Base-by-base conservation (phyloP, 129 eudicot species). In the Flaveria ramosissima region DNA sequence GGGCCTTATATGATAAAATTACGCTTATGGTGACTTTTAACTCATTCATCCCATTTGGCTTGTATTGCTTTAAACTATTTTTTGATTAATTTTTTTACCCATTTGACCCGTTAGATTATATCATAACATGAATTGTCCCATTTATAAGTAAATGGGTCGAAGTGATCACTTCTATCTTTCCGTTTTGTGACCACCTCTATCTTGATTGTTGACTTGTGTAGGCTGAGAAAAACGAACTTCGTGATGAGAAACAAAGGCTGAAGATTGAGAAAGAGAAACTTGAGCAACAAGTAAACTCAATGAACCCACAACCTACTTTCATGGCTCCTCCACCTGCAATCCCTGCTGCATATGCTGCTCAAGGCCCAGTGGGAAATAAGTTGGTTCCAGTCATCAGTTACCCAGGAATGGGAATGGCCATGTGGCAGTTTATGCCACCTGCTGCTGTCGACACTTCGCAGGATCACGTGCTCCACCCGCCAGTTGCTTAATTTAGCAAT, bases 211-310 rank as follows among this genome's bases (percentile, higher is more conserved):
- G 48, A 43, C 48, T 52, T 53, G 60, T 5, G 12, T 17, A 53
- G 60, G 60, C 60, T 53, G 60, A 53, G 60, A 53, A 53, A 53
- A 53, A 53, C 60, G 60, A 53, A 53, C 60, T 53, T 17, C 23
- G 60, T 53, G 60, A 53, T 0, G 60, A 53, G 60, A 53, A 53
- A 8, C 60, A 53, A 53, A 53, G 60, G 60, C 23, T 53, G 60
- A 53, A 53, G 60, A 53, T 53, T 11, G 60, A 53, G 60, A 53
- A 53, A n/a, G 60, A 53, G 60, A 53, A n/a, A 53, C 23, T 53
- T 53, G 23, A 53, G 60, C 23, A 53, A 1, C 60, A 53, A 53
- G 41, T 36, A 36, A 36, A 36, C 41, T 36, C 41, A 36, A 36
- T 36, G 6, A 36, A 36, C 41, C 41, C 41, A 36, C 41, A 36